Percentiles rank a stretch among this genome's conserved stretches.
phyloP scores from a whole-genome alignment of 192 early-diverging fungal species.

The Coemansia sp. region DNA sequence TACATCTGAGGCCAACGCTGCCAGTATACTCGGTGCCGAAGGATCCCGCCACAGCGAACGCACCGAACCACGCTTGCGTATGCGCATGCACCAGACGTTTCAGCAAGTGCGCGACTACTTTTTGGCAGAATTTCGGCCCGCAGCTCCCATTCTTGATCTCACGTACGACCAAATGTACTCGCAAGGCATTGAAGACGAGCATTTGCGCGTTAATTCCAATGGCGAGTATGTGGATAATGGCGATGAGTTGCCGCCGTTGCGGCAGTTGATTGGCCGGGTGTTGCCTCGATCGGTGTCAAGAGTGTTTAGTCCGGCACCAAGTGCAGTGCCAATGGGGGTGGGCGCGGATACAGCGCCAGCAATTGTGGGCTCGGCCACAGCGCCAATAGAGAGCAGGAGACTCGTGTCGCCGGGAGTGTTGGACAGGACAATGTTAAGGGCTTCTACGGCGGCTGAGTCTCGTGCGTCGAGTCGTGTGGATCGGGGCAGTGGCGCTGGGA shows the following conservation, averaged over 20 bases:
- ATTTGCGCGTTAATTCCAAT: slow-evolving; percentile 2
- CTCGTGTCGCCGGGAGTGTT: neutral
- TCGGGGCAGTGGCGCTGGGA: neutral
- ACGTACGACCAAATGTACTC: slow-evolving; percentile 49
- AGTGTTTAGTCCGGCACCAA: slow-evolving; percentile 13
- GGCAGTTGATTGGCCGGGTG: slow-evolving; percentile 34
- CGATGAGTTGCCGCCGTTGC: slow-evolving; percentile 31
- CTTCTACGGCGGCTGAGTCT: neutral
- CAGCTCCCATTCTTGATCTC: slow-evolving; percentile 47
- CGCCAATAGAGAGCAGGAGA: neutral
- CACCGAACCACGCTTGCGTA: neutral
- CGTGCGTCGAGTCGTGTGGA: neutral
- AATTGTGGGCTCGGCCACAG: slow-evolving; percentile 1
- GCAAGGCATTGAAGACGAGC: slow-evolving; percentile 23
- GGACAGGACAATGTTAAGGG: neutral
- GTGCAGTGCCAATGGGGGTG: neutral
- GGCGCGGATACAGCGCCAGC: neutral
- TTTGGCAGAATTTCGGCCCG: slow-evolving; percentile 43
- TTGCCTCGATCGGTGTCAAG: slow-evolving; percentile 35
- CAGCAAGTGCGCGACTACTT: slow-evolving; percentile 48
- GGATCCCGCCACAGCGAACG: slow-evolving; percentile 1
- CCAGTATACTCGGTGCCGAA: slow-evolving; percentile 26
- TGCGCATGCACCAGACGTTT: slow-evolving; percentile 13
- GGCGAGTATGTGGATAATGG: slow-evolving; percentile 24
- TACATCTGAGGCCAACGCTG: slow-evolving; percentile 5